Conservation (phyloP, 495 filamentous ascomycete genomes). For the Penicillium flavigenum region DNA sequence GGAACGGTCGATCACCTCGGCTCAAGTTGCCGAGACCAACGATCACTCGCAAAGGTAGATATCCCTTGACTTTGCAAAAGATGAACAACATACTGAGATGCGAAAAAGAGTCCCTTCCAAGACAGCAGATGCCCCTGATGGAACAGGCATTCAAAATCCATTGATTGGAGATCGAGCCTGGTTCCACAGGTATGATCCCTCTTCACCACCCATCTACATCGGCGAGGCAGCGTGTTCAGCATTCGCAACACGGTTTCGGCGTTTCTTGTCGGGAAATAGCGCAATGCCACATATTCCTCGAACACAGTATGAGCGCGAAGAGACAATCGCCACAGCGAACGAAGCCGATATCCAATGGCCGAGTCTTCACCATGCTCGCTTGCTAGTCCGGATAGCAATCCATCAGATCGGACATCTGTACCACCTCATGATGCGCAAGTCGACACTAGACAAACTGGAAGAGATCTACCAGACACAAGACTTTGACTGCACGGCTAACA, state of each 20-base stretch:
- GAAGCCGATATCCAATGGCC: conserved; percentile 39
- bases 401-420: conserved; percentile 43
- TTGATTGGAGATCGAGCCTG: conserved; percentile 45
- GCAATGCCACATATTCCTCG: conserved; percentile 41
- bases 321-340: conserved; percentile 36
- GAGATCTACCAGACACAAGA: conserved; percentile 41
- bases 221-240: conserved; percentile 49
- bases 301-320: conserved; percentile 43
- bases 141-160: conserved; percentile 40
- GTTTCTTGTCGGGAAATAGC: conserved; percentile 42
- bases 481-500: conserved; percentile 36
- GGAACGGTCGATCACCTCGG: conserved; percentile 38
- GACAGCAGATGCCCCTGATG: conserved; percentile 29
- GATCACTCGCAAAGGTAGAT: conserved; percentile 21
- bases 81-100: conserved; percentile 1
- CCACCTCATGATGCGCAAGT: conserved; percentile 44
- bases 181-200: conserved; percentile 46
- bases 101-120: conserved; percentile 23
- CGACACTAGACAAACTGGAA: conserved; percentile 44
- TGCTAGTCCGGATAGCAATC: conserved; percentile 44
- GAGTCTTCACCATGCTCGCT: conserved; percentile 40
- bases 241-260: conserved; percentile 47
- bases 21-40: conserved; percentile 28
- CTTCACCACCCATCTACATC: conserved; percentile 46
- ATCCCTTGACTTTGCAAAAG: neutral